These are phyloP conservation scores for Verticillium isaacii DNA, from an alignment of 2,329 filamentous ascomycete genomes.

Conservation along the genomic window DNA sequence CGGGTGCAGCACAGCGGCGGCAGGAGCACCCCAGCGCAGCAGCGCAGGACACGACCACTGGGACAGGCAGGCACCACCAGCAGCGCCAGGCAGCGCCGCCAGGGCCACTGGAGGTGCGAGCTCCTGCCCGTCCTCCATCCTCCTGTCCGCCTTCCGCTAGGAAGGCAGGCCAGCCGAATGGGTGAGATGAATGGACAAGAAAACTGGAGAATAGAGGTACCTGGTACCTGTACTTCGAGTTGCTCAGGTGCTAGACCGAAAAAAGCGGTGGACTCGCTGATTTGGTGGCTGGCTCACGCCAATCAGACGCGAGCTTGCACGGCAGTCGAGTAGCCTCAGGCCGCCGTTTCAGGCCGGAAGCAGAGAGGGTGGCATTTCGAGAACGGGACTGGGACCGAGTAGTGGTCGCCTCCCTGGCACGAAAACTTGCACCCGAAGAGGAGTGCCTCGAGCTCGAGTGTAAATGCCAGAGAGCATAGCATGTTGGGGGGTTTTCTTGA, in stretches of 20 bases:
- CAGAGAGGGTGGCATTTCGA: slow-evolving; percentile 6
- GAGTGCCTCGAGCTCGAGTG: not conserved
- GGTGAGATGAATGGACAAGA: not conserved
- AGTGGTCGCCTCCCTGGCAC: not conserved
- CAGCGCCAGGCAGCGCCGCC: not conserved
- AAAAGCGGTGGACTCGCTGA: slow-evolving; percentile 12
- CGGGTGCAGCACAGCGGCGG: not conserved
- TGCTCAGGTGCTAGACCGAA: slow-evolving; percentile 9
- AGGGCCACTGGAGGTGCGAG: not conserved
- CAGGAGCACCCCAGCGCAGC: not conserved
- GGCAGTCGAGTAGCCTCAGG: slow-evolving; percentile 9
- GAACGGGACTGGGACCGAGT: not conserved
- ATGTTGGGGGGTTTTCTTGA: not conserved
- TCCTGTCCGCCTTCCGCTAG: not conserved
- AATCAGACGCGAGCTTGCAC: slow-evolving; percentile 6
- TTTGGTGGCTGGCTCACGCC: slow-evolving; percentile 12
- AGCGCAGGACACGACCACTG: not conserved
- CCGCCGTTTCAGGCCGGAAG: slow-evolving; percentile 14
- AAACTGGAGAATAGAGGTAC: slow-evolving; percentile 8
- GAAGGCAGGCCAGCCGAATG: not conserved
- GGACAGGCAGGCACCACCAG: not conserved
- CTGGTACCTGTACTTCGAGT: slow-evolving; percentile 13
- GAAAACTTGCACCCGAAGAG: not conserved
- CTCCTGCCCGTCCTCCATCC: not conserved
- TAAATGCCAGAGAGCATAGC: no score